A percentile compares a stretch with the other conserved stretches of the same genome.
Conservation (phyloP, 345 rosid species). For the sweet orange (Citrus sinensis) region DVS_A1.0 CM039168.1:24094501-24095000, state of each 20-base stretch:
- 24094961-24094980: background rate
- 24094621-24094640: background rate
- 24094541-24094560: background rate
- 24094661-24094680: background rate
- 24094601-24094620: background rate
- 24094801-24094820: background rate
- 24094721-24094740: background rate
- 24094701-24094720: background rate
- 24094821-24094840: background rate
- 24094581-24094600: background rate
- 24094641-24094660: background rate
- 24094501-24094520: background rate
- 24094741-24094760: background rate
- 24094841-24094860: background rate
- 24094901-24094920: background rate
- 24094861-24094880: background rate
- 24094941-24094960: background rate
- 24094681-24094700: background rate
- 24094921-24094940: background rate
- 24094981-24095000: background rate
- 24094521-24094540: background rate
- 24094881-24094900: background rate
- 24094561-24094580: background rate
- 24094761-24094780: background rate
- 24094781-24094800: background rate